Base-by-base conservation (phyloP, 208 protist genomes). In the Porcisia hertigi region DNA sequence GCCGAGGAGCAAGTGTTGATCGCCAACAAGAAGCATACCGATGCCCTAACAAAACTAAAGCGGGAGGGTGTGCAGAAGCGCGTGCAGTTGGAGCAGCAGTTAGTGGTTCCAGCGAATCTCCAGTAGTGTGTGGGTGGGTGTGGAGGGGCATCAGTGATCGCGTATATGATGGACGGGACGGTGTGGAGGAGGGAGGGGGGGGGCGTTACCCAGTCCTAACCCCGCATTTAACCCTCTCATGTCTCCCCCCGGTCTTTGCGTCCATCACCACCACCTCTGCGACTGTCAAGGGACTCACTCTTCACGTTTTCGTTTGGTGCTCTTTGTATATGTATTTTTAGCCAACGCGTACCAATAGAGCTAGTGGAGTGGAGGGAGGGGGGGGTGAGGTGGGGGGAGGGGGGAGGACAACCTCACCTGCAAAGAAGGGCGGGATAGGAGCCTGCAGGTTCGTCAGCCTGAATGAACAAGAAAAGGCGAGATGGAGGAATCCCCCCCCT, bases 1-100 rank as follows among this genome's bases (percentile, higher is more conserved):
- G 84, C 89, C 6, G 90, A 97, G 77, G 92, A 96, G 70, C 80
- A 91, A 73, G 85, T 91, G 79, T 81, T 96, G 54, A 94, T 96
- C 76, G 81, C 87, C 45, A 88, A 90, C 53, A 96, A 94, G 81
- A 63, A 89, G 70, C 89, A 96, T 77, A 88, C 64, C 66, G 94
- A 97, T 58, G 89, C 86, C 55, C 73, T 96, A 59, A 70, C 85
- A 25, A 86, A 85, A 41, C 85, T 97, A 53, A 91, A 90, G 80
- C 92, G 92, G 81, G 94, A 97, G 64, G 88, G 87, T 20, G 69
- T 90, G 16, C 75, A 83, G 14, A 97, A 97, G 82, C 81, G 85
- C 2, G 88, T 86, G 53, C 92, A 95, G 80, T 79, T 97, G 41
- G 92, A 97, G 84, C 75, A 88, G 52, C 86, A 95, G 86, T 67